phyloP scores from a whole-genome alignment of 2,329 filamentous ascomycete species.

The Epichloe amarillans region DNA sequence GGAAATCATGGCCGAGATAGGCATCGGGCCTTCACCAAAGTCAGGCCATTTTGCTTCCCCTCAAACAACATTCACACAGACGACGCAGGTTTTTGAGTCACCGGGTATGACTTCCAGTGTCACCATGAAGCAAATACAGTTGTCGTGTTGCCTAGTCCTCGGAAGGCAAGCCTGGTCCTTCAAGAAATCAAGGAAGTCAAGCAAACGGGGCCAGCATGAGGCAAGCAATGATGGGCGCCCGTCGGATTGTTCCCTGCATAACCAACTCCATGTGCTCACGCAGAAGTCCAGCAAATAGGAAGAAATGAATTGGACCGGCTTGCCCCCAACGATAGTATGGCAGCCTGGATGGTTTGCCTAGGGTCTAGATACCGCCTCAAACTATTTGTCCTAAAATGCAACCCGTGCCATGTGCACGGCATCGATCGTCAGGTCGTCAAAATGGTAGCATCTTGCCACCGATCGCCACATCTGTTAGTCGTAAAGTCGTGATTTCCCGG shows the following conservation, averaged over 20 bases:
- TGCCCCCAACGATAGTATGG: background rate
- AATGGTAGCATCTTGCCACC: background rate
- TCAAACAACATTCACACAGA: slow-evolving; percentile 3
- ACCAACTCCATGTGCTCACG: background rate
- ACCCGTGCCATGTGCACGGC: background rate
- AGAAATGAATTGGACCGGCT: background rate
- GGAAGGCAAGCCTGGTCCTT: background rate
- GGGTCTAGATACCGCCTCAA: background rate
- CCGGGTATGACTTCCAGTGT: slow-evolving; percentile 3
- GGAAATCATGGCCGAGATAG: background rate
- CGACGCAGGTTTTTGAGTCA: slow-evolving; percentile 2
- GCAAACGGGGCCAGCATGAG: background rate
- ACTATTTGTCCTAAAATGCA: background rate
- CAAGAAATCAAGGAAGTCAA: background rate
- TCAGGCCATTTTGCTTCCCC: slow-evolving; percentile 4
- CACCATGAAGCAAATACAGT: slow-evolving; percentile 1
- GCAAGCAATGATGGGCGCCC: background rate
- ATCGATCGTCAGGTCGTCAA: background rate
- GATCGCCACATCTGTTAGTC: background rate
- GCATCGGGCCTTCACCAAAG: slow-evolving; percentile 7
- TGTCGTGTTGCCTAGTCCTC: background rate
- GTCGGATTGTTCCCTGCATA: background rate
- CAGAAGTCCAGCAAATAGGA: background rate
- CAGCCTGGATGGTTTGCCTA: background rate
- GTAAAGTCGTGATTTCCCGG: slow-evolving; percentile 4